Percentiles rank a stretch among this genome's conserved stretches.
phyloP scores from a whole-genome alignment of 2,329 filamentous ascomycete species.

The Arthrocladium fulminans region DNA sequence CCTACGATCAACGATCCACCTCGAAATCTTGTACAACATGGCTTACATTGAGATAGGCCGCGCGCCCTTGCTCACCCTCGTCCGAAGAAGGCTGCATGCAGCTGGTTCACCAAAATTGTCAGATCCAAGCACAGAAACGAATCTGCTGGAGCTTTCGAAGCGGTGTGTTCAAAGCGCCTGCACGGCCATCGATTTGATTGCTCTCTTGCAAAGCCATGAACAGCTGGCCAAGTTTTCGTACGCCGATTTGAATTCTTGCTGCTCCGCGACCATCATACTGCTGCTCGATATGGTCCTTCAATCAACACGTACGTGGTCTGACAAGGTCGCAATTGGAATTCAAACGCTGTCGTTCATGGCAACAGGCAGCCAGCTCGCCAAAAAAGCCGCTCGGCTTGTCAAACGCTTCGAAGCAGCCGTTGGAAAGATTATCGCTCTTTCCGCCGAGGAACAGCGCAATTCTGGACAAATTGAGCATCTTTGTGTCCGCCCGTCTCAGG shows the following conservation, averaged over 20 bases:
- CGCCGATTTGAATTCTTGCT: conserved; percentile 7
- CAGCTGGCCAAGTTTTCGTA: conserved; percentile 5
- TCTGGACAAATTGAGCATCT: neutral
- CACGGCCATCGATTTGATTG: neutral
- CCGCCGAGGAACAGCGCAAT: neutral
- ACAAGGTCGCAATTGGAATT: neutral
- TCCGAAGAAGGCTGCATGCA: neutral
- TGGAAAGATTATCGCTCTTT: neutral
- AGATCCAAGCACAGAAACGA: neutral
- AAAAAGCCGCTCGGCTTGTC: neutral
- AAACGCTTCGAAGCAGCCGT: neutral
- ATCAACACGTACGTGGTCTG: neutral
- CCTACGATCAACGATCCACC: too few species aligned
- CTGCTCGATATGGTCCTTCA: neutral
- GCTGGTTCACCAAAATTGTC: neutral
- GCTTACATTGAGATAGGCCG: too few species aligned
- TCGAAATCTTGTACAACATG: too few species aligned
- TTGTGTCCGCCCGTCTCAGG: too few species aligned
- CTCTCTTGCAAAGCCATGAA: neutral
- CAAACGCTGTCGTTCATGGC: neutral
- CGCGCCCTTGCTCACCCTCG: too few species aligned
- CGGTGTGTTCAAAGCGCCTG: neutral
- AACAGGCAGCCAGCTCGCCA: neutral
- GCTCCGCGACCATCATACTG: conserved; percentile 3
- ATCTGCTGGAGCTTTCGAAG: neutral